Base-by-base conservation (phyloP, 2,329 filamentous ascomycete species). In the Cephalotrichum gorgonifer region DNA sequence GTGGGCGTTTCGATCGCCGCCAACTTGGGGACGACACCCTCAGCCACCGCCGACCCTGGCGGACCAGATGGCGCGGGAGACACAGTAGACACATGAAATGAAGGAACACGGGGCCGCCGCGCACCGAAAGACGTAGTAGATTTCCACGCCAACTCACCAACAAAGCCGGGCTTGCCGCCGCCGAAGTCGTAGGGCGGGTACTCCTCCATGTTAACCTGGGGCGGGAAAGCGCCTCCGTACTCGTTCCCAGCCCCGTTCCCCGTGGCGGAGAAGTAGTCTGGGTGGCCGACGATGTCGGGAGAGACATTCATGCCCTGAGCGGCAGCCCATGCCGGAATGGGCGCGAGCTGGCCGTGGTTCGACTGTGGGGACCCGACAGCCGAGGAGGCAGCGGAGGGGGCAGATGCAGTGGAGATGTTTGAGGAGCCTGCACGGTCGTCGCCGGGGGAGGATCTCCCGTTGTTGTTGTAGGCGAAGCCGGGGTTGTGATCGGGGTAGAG, bases 321-420 rank as follows among this genome's bases (percentile, higher is more conserved):
- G 20, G 70, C 64, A 54, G 72, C 64, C 78, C 81, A 86, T 52
- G 81, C 77, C 43, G 79, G 71, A 46, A 78, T 72, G 57, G 71
- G 69, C 52, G 76, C 76, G 54, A 75, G 64, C 55, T 77, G 76
- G 50, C 75, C 74, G 57, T 77, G 74, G 54, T 76, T 74, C 2
- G 81, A 82, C 57, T 80, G 78, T 25, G 83, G 83, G 22, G 83
- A 86, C 50, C 81, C 81, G 53, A 82, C 76, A 48, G 78, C 79
- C 8, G 83, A 86, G 1, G 82, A 85, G 6, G 81, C 71, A 4
- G 78, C 79, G 47, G 83, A 86, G 47, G 70, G 77, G 50, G 65
- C 81, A 51, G 78, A 84, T 23, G 72, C 73, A 52, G 75, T 80
- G 52, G 74, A 88, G 53, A 75, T 72, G 59, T 73, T 79, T 47